These are phyloP conservation scores for Trifolium fragiferum DNA, from an alignment of 306 rosid species.

Conservation along the genomic window DNA sequence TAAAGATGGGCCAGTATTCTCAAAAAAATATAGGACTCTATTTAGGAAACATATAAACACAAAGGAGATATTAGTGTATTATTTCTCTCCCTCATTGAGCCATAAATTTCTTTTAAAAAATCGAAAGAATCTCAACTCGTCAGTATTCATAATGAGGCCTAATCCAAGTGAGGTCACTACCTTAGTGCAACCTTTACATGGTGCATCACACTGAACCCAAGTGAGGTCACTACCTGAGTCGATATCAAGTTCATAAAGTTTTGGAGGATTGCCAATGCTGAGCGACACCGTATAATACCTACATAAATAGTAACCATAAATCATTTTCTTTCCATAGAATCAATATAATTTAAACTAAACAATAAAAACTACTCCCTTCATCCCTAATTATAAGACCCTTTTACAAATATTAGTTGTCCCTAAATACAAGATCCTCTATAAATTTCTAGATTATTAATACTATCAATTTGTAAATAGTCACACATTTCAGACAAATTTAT, in stretches of 20 bases:
- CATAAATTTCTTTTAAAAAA: not conserved
- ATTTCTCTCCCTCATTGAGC: not conserved
- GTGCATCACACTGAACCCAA: constrained; percentile 98
- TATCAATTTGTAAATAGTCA: too few species aligned
- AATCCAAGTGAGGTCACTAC: constrained; percentile 43
- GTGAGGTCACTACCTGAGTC: constrained; percentile 95
- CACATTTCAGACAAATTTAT: too few species aligned
- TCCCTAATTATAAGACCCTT: too few species aligned
- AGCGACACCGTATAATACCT: constrained; percentile 73
- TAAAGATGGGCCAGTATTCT: not conserved
- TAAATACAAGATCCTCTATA: too few species aligned
- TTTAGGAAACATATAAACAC: not conserved
- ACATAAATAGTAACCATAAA: constrained; percentile 36
- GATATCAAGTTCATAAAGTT: constrained; percentile 72
- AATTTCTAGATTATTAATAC: too few species aligned
- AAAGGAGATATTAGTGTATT: not conserved
- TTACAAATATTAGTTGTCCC: too few species aligned
- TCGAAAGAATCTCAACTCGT: not conserved
- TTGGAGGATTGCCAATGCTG: constrained; percentile 74
- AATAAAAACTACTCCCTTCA: not conserved
- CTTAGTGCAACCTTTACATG: constrained; percentile 87
- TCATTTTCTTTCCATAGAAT: not conserved
- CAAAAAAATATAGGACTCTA: not conserved
- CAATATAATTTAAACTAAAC: constrained; percentile 10
- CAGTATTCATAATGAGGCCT: not conserved